These are phyloP conservation scores for Tetracladium maxilliforme DNA, from an alignment of 2,329 filamentous ascomycete genomes.

Conservation along the genomic window DNA sequence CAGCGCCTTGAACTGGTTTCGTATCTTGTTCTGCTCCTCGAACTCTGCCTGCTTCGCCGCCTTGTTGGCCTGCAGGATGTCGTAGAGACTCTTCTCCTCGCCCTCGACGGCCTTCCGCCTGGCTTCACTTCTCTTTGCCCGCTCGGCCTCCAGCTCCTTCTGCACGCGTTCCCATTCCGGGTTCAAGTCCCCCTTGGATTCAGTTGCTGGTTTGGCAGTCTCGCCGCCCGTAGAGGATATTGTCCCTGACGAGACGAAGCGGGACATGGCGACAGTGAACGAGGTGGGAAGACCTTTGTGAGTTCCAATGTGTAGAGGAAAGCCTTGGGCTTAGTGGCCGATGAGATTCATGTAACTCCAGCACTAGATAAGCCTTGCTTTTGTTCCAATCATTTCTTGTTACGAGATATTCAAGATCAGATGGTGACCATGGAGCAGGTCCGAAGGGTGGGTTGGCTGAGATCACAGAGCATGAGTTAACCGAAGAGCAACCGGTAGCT, in stretches of 20 bases:
- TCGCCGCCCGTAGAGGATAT: conserved; percentile 9
- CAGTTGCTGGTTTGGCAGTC: conserved; percentile 20
- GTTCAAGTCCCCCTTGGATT: conserved; percentile 6
- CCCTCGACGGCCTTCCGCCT: conserved; percentile 23
- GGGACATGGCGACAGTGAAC: too few relatives aligned
- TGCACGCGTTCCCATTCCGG: conserved; percentile 52
- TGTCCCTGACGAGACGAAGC: background rate
- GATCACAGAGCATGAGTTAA: too few relatives aligned
- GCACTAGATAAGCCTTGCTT: too few relatives aligned
- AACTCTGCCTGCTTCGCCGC: conserved; percentile 73
- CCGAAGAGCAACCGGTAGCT: too few relatives aligned
- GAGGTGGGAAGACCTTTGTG: too few relatives aligned
- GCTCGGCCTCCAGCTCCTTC: conserved; percentile 45
- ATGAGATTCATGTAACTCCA: too few relatives aligned
- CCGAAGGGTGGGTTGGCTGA: too few relatives aligned
- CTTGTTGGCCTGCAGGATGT: conserved; percentile 71
- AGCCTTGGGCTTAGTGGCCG: too few relatives aligned
- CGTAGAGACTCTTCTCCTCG: conserved; percentile 48
- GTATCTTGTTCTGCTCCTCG: conserved; percentile 56
- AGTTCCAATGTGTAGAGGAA: too few relatives aligned
- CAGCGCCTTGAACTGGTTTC: conserved; percentile 64
- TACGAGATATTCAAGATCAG: too few relatives aligned
- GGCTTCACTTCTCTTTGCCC: conserved; percentile 34
- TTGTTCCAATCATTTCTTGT: too few relatives aligned
- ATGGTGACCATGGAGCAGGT: too few relatives aligned